phyloP scores from a whole-genome alignment of 2,329 filamentous ascomycete genomes.

The Verticillium tricorpus region DNA sequence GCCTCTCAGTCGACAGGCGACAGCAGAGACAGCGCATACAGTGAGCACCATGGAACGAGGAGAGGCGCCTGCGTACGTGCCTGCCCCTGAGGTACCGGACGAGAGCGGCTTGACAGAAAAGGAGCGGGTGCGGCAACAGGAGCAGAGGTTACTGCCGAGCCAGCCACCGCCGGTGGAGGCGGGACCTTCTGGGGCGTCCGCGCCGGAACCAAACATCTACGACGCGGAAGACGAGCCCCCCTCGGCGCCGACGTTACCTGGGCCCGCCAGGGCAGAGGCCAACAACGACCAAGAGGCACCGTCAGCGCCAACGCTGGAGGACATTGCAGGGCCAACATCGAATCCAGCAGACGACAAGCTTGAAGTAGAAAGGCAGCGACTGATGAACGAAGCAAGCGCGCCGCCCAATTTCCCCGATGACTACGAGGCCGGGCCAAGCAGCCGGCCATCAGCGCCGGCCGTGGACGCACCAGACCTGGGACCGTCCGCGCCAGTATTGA shows the following conservation, averaged over 20 bases:
- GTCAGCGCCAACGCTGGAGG: constrained; percentile 42
- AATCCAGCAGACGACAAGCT: constrained; percentile 66
- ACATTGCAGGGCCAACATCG: constrained; percentile 26
- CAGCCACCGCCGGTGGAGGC: constrained; percentile 52
- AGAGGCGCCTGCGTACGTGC: constrained; percentile 46
- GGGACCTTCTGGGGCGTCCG: constrained; percentile 27
- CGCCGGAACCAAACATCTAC: constrained; percentile 37
- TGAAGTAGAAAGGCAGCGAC: constrained; percentile 63
- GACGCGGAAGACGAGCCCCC: constrained; percentile 36
- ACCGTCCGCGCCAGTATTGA: constrained; percentile 55
- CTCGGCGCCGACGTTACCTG: constrained; percentile 5
- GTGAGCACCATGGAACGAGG: not conserved
- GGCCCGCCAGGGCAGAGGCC: not conserved
- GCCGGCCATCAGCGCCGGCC: constrained; percentile 22
- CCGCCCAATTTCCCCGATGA: constrained; percentile 56
- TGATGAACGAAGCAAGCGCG: constrained; percentile 61
- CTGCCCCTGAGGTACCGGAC: constrained; percentile 54
- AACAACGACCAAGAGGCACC: constrained; percentile 24
- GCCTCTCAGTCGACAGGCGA: constrained; percentile 6
- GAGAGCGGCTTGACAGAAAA: constrained; percentile 73
- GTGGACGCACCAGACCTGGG: constrained; percentile 22
- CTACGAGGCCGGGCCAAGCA: constrained; percentile 30
- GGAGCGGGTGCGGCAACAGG: constrained; percentile 70
- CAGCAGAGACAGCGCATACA: not conserved
- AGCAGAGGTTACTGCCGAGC: constrained; percentile 76